phyloP scores from a whole-genome alignment of 1,284 basidiomycete species.

The Cryptococcus amylolentus region DNA sequence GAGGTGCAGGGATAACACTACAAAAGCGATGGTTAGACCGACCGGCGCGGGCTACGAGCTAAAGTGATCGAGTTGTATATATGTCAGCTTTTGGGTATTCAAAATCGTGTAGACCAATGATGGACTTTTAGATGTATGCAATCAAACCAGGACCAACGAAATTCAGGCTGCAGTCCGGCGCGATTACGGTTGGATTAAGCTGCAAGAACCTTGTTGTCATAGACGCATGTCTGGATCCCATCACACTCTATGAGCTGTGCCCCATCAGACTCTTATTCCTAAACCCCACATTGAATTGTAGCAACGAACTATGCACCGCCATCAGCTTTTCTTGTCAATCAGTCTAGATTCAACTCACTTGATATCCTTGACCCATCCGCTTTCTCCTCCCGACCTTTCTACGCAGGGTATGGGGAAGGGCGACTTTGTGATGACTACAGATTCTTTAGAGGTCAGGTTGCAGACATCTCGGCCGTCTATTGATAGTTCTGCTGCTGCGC shows the following conservation, averaged over 20 bases:
- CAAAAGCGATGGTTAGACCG: conserved; percentile 56
- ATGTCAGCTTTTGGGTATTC: no score
- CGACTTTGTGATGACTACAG: conserved; percentile 78
- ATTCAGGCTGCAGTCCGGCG: no score
- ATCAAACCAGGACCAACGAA: no score
- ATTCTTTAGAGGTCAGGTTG: conserved; percentile 75
- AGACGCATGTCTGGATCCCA: no score
- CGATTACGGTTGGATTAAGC: no score
- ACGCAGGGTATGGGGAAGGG: conserved; percentile 90
- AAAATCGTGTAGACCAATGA: no score
- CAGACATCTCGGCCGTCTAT: conserved; percentile 87
- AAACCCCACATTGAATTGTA: conserved; percentile 89
- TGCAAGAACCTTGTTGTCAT: no score
- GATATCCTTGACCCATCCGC: conserved; percentile 95
- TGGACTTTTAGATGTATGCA: no score
- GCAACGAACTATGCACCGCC: conserved; percentile 55
- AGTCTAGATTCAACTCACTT: conserved; percentile 53
- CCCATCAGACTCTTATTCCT: conserved; percentile 62
- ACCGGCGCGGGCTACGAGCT: conserved; percentile 29
- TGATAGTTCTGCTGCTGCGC: conserved; percentile 81
- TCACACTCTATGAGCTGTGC: conserved; percentile 9
- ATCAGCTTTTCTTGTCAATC: not conserved
- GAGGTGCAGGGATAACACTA: conserved; percentile 70
- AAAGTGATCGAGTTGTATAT: conserved; percentile 4
- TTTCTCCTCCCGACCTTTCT: conserved; percentile 78